Evolutionary conservation across 805 yeast genomes (phyloP).

Genomic region (Candida ovalis): DNA sequence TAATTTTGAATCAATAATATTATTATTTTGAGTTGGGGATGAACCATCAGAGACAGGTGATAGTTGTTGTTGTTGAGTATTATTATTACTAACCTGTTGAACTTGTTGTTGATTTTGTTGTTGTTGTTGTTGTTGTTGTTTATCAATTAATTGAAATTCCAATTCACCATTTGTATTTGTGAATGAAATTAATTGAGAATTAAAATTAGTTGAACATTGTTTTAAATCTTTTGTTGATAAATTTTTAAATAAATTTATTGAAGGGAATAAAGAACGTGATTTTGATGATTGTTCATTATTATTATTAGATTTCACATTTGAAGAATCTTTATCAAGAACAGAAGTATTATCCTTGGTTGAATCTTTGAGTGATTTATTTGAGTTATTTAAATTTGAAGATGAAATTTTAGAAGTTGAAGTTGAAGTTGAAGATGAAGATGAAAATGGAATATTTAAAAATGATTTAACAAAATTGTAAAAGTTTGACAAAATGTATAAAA

Average conservation of each 20-base stretch:
- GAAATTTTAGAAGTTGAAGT: no score
- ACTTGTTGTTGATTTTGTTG: conserved; percentile 17
- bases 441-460: not conserved
- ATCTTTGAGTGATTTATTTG: not conserved
- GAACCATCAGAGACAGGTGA: conserved; percentile 27
- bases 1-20: not conserved
- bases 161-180: conserved; percentile 52
- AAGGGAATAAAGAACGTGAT: conserved; percentile 10
- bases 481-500: not conserved
- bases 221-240: conserved; percentile 19
- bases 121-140: conserved; percentile 11
- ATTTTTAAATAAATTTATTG: conserved; percentile 11
- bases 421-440: not conserved
- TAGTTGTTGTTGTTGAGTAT: conserved; percentile 18
- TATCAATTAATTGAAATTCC: conserved; percentile 52
- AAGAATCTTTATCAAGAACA: not conserved
- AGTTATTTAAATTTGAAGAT: not conserved
- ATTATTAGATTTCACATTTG: not conserved
- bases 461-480: not conserved
- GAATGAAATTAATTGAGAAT: conserved; percentile 48
- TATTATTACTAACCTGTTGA: not conserved
- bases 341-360: not conserved
- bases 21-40: conserved; percentile 9
- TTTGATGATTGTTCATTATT: not conserved
- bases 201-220: conserved; percentile 42